Conservation (phyloP, 2,329 filamentous ascomycete genomes). For the Fonsecaea pedrosoi region DNA sequence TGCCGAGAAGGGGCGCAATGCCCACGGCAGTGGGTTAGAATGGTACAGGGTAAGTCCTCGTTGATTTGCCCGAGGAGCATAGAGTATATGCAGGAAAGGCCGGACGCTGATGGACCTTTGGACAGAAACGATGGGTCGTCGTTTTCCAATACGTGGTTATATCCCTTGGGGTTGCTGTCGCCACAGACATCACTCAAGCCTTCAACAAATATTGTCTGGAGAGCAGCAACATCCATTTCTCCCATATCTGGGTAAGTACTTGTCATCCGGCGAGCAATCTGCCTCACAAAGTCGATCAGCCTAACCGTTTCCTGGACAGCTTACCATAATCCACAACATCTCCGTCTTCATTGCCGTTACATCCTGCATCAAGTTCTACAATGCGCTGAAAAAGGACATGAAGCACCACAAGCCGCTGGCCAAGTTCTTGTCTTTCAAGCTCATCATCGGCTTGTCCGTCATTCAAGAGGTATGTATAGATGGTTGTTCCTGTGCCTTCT, state of each 20-base stretch:
- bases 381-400: constrained; percentile 40
- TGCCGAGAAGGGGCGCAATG: constrained; percentile 40
- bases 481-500: too few relatives aligned
- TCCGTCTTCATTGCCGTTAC: constrained; percentile 40
- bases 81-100: neutral
- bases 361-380: constrained; percentile 43
- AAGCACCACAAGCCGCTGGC: constrained; percentile 42
- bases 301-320: constrained; percentile 3
- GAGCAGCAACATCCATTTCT: constrained; percentile 45
- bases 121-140: constrained; percentile 44
- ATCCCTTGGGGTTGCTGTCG: constrained; percentile 40
- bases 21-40: constrained; percentile 40
- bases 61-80: neutral
- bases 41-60: constrained; percentile 41
- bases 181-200: constrained; percentile 44
- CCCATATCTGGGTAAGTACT: constrained; percentile 47
- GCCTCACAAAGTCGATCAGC: neutral
- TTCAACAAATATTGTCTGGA: constrained; percentile 43
- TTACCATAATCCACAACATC: constrained; percentile 32
- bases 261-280: neutral
- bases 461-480: constrained; percentile 41
- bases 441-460: constrained; percentile 41
- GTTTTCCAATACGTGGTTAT: constrained; percentile 53
- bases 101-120: neutral
- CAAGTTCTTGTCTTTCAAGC: constrained; percentile 48